phyloP scores from a whole-genome alignment of 441 rosid genomes.

The Breynia disticha region DNA sequence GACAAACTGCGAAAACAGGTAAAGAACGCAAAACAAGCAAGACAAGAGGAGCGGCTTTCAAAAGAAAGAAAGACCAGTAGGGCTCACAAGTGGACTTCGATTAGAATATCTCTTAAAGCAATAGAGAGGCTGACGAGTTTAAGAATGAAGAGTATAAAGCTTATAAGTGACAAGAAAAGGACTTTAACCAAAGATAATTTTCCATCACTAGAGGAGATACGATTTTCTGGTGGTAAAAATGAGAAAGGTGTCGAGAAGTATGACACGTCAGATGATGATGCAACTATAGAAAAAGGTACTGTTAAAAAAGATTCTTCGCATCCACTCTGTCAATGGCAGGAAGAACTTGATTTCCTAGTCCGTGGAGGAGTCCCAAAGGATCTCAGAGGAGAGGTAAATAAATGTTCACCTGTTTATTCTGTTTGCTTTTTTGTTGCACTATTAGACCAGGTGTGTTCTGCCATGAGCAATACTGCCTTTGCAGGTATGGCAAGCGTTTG shows the following conservation, averaged over 20 bases:
- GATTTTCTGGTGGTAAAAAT: constrained; percentile 40
- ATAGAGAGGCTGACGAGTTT: constrained; percentile 72
- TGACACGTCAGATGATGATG: constrained; percentile 45
- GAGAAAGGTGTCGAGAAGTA: constrained; percentile 46
- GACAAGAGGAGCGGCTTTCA: constrained; percentile 25
- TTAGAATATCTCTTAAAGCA: constrained; percentile 57
- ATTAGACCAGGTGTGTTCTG: neutral
- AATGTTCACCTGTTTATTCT: constrained; percentile 16
- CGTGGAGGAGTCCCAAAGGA: constrained; percentile 97
- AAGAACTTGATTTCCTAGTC: constrained; percentile 93
- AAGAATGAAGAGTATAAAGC: constrained; percentile 50
- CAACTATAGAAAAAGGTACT: constrained; percentile 24
- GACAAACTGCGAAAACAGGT: neutral
- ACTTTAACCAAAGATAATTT: constrained; percentile 28
- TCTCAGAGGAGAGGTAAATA: constrained; percentile 93
- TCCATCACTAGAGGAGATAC: constrained; percentile 40
- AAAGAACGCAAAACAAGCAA: constrained; percentile 28
- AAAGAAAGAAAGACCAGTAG: constrained; percentile 28
- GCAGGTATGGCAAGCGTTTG: constrained; percentile 99
- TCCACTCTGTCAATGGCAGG: constrained; percentile 55
- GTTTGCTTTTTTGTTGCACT: neutral
- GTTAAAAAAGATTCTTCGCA: constrained; percentile 23
- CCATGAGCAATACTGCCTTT: constrained; percentile 17
- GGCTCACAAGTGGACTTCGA: constrained; percentile 31
- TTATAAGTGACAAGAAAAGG: constrained; percentile 33